Evolutionary conservation across 371 early-diverging fungal genomes (phyloP).

Genomic region (Mortierella sp.): DNA sequence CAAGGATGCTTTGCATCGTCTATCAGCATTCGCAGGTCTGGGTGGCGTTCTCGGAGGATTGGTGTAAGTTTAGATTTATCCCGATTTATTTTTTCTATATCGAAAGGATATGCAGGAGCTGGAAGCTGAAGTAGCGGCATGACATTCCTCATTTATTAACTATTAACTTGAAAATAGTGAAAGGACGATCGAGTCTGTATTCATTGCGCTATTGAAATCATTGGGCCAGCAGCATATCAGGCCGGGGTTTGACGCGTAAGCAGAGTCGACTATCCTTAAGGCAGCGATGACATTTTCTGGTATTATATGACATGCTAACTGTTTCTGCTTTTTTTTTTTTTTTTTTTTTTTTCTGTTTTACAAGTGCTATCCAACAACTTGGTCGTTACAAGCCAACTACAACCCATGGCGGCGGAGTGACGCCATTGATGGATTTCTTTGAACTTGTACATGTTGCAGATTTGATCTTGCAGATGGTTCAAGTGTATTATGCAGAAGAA

Average conservation of each 20-base stretch:
- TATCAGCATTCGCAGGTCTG: conserved; percentile 69
- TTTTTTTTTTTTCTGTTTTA: background rate
- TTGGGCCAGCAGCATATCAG: conserved; percentile 77
- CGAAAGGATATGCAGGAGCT: background rate
- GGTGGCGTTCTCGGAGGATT: conserved; percentile 53
- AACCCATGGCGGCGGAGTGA: conserved; percentile 59
- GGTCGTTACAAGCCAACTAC: conserved; percentile 64
- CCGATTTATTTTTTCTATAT: background rate
- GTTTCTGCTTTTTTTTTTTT: background rate
- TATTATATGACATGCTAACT: background rate
- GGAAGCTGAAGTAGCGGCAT: background rate
- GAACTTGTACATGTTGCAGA: conserved; percentile 92
- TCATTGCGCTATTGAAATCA: conserved; percentile 69
- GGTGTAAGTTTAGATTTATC: conserved; percentile 30
- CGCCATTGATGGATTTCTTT: conserved; percentile 82
- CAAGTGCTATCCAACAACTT: conserved; percentile 71
- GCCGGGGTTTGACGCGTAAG: conserved; percentile 76
- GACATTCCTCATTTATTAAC: background rate
- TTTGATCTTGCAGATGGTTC: conserved; percentile 88
- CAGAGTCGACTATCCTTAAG: background rate
- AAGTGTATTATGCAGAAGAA: conserved; percentile 87
- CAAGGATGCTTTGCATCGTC: conserved; percentile 81
- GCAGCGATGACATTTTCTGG: background rate
- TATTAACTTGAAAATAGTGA: conserved; percentile 38
- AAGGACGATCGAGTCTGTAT: conserved; percentile 74